phyloP scores from a whole-genome alignment of 305 asterid genomes.

The Withania somnifera region DNA sequence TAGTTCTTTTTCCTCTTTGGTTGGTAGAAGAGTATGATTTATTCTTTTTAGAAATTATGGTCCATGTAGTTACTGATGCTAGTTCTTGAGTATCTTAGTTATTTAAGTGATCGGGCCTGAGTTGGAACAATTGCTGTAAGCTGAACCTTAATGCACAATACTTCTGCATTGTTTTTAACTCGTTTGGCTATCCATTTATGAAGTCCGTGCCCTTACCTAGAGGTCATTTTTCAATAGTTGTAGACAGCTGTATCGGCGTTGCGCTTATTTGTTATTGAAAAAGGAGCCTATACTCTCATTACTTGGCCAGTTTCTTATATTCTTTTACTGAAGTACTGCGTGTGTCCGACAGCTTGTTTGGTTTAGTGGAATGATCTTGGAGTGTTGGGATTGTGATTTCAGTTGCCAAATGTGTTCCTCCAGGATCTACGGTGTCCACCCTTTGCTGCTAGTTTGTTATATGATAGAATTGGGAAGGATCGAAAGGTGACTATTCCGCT shows the following conservation, averaged over 20 bases:
- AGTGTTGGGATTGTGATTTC: background rate
- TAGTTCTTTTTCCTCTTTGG: background rate
- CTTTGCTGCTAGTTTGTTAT: background rate
- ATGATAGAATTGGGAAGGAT: background rate
- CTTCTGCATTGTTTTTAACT: background rate
- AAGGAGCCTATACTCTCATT: background rate
- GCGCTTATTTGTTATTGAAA: background rate
- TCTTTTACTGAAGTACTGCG: background rate
- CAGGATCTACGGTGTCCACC: background rate
- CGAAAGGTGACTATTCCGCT: background rate
- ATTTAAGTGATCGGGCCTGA: background rate
- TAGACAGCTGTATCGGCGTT: background rate
- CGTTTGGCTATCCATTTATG: background rate
- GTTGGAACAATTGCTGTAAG: background rate
- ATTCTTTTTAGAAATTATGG: background rate
- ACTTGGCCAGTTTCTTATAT: background rate
- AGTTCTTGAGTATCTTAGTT: background rate
- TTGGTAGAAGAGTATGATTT: background rate
- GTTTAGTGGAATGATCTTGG: background rate
- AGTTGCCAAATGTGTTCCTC: background rate
- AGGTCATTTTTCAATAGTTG: background rate
- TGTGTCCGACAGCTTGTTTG: background rate
- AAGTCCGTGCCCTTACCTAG: background rate
- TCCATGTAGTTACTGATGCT: background rate
- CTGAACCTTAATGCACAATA: background rate